Percentiles rank a stretch among this genome's conserved stretches.
These are phyloP conservation scores for Reutealis trisperma DNA, from an alignment of 345 rosid species.

Conservation along the genomic window DNA sequence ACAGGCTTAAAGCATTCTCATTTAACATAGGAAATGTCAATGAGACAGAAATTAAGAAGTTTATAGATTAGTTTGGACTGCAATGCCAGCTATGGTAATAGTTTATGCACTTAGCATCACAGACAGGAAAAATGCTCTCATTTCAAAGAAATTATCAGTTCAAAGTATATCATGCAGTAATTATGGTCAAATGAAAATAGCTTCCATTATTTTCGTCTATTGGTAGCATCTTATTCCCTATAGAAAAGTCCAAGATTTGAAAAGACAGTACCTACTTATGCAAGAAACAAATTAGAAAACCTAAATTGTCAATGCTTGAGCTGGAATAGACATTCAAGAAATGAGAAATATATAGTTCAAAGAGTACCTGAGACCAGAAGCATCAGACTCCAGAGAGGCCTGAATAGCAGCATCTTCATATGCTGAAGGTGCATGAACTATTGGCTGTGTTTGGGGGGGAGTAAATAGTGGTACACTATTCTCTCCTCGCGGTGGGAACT, in stretches of 20 bases:
- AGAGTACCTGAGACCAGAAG: slow-evolving; percentile 83
- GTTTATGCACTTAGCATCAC: not conserved
- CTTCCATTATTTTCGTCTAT: not conserved
- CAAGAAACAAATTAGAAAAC: slow-evolving; percentile 5
- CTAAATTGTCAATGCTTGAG: not conserved
- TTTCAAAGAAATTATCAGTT: not conserved
- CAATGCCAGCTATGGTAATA: not conserved
- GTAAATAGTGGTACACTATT: slow-evolving; percentile 85
- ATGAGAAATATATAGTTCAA: not conserved
- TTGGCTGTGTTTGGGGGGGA: slow-evolving; percentile 91
- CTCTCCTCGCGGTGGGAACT: slow-evolving; percentile 88
- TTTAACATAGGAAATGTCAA: not conserved
- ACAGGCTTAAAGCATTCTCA: not conserved
- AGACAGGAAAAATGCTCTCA: not conserved
- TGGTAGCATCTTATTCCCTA: not conserved
- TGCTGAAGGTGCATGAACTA: slow-evolving; percentile 49
- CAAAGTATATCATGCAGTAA: not conserved
- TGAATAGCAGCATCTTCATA: slow-evolving; percentile 93
- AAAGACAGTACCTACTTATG: not conserved
- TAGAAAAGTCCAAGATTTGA: not conserved
- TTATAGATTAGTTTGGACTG: not conserved
- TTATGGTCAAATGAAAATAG: not conserved
- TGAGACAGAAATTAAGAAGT: not conserved
- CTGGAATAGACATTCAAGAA: slow-evolving; percentile 3
- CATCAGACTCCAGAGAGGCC: slow-evolving; percentile 84